These are phyloP conservation scores for Botrytis pseudocinerea DNA, from an alignment of 2,329 filamentous ascomycete genomes.

Conservation along the genomic window DNA sequence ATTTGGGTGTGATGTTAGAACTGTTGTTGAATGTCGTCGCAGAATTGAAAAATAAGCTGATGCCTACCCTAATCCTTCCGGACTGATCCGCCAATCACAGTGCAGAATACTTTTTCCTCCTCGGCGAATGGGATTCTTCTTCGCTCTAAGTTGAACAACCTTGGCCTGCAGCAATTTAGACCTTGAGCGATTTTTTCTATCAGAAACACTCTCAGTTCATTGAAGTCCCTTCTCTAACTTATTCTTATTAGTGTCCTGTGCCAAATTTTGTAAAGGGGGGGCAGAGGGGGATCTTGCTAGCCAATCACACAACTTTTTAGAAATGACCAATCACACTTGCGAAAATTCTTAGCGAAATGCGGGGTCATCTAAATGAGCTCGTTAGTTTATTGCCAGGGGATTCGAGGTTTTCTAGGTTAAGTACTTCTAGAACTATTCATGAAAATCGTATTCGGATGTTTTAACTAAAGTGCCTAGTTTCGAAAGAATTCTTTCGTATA, in stretches of 20 bases:
- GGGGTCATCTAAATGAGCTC: not conserved
- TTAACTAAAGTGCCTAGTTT: no score
- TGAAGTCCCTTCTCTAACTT: not conserved
- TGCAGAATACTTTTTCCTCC: not conserved
- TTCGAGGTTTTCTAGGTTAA: fast-evolving
- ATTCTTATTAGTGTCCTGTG: not conserved
- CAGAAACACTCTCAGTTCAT: not conserved
- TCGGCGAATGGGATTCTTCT: not conserved
- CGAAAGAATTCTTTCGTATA: no score
- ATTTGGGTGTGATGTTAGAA: not conserved
- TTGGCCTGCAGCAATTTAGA: not conserved
- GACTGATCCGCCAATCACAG: not conserved
- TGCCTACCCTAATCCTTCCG: not conserved
- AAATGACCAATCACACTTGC: not conserved
- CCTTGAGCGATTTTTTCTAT: not conserved
- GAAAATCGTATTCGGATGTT: fast-evolving
- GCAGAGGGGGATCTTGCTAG: not conserved
- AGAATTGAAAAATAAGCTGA: not conserved
- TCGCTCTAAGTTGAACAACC: not conserved
- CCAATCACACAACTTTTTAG: not conserved
- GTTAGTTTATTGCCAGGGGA: not conserved
- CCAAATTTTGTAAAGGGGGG: not conserved
- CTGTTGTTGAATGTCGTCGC: not conserved
- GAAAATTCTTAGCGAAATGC: not conserved
- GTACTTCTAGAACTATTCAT: fast-evolving